phyloP scores from a whole-genome alignment of 352 stramenopile genomes.

The Globisporangium cylindrosporum region DNA sequence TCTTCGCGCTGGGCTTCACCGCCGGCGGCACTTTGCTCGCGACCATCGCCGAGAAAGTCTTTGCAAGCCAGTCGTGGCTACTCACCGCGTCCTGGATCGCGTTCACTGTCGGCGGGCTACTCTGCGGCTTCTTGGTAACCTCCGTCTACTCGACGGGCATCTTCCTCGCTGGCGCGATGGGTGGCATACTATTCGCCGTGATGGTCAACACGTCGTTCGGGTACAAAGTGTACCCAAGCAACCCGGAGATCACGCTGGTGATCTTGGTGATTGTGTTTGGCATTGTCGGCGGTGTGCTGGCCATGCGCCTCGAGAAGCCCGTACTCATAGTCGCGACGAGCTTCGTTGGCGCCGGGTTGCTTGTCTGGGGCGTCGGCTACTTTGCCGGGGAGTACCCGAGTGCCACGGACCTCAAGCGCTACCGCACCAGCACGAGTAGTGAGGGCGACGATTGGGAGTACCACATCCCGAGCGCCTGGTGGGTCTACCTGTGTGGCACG shows the following conservation, averaged over 20 bases:
- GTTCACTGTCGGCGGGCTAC: slow-evolving; percentile 46
- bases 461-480: slow-evolving; percentile 49
- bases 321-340: slow-evolving; percentile 58
- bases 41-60: slow-evolving; percentile 31
- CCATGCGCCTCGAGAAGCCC: slow-evolving; percentile 42
- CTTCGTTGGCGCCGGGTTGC: slow-evolving; percentile 40
- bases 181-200: slow-evolving; percentile 38
- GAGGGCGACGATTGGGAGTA: slow-evolving; percentile 34
- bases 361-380: slow-evolving; percentile 56
- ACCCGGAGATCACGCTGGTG: slow-evolving; percentile 39
- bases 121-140: slow-evolving; percentile 45
- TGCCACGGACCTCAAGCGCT: slow-evolving; percentile 34
- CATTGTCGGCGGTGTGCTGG: slow-evolving; percentile 39
- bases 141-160: slow-evolving; percentile 46
- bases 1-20: slow-evolving; percentile 56
- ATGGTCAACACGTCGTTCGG: slow-evolving; percentile 49
- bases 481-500: slow-evolving; percentile 44
- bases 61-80: slow-evolving; percentile 36
- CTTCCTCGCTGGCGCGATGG: slow-evolving; percentile 46
- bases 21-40: slow-evolving; percentile 43
- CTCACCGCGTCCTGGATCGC: slow-evolving; percentile 45
- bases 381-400: slow-evolving; percentile 55
- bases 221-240: slow-evolving; percentile 47
- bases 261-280: slow-evolving; percentile 43
- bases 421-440: slow-evolving; percentile 22